Percentiles rank a stretch among this genome's conserved stretches.
These are phyloP conservation scores for Eucalyptus regnans DNA, from an alignment of 345 rosid species.

Conservation along the genomic window DNA sequence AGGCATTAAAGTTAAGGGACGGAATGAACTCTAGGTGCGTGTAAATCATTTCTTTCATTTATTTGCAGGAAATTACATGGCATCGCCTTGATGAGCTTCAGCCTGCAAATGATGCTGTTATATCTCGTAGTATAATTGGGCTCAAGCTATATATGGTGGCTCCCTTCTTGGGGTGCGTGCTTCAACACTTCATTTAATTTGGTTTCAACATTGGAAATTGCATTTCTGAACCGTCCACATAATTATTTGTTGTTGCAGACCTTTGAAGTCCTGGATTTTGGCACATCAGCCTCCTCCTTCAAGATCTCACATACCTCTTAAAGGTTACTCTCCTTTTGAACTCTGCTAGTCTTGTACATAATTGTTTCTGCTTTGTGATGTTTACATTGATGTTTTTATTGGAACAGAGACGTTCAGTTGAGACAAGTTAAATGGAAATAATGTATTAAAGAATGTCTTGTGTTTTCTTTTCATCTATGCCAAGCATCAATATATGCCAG, in stretches of 20 bases:
- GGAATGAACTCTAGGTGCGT: not conserved
- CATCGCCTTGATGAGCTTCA: slow-evolving; percentile 82
- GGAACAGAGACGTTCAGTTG: not conserved
- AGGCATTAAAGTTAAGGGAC: not conserved
- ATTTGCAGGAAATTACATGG: slow-evolving; percentile 91
- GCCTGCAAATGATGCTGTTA: slow-evolving; percentile 64
- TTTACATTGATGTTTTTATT: not conserved
- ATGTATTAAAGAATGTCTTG: not conserved
- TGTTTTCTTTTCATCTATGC: not conserved
- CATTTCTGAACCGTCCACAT: not conserved
- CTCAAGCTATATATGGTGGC: slow-evolving; percentile 97
- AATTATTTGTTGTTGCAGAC: slow-evolving; percentile 26
- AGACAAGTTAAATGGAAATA: not conserved
- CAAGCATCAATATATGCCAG: not conserved
- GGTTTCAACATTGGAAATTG: not conserved
- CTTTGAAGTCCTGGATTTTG: slow-evolving; percentile 64
- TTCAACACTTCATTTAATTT: not conserved
- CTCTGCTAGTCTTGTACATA: not conserved
- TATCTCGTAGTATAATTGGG: slow-evolving; percentile 79
- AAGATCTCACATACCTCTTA: slow-evolving; percentile 50
- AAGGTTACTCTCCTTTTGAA: slow-evolving; percentile 29
- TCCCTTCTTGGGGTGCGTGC: slow-evolving; percentile 77
- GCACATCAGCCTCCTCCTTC: slow-evolving; percentile 48
- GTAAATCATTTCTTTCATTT: not conserved
- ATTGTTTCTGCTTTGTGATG: not conserved